Conservation (phyloP, 1,284 basidiomycete genomes). For the Sparassis latifolia region DNA sequence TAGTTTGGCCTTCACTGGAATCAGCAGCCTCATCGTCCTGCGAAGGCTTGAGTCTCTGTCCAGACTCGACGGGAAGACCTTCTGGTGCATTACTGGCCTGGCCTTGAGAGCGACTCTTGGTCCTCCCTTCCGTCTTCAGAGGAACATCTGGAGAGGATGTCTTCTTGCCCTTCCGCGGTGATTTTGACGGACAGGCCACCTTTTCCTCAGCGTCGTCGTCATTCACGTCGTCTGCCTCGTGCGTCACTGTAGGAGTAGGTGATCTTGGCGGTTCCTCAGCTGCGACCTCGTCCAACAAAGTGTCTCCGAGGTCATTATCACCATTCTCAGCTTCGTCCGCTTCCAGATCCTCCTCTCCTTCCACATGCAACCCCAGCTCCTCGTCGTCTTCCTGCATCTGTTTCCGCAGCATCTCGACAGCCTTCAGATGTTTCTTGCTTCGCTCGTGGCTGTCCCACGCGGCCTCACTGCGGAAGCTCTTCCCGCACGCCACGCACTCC, state of each 20-base stretch:
- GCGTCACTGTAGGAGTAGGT: neutral
- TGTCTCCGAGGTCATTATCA: too few relatives aligned
- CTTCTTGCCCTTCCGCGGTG: slow-evolving; percentile 15
- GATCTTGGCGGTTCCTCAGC: neutral
- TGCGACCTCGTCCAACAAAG: slow-evolving; percentile 9
- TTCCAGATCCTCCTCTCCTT: slow-evolving; percentile 13
- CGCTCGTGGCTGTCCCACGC: slow-evolving; percentile 96
- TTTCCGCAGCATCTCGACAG: slow-evolving; percentile 67
- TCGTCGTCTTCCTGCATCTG: slow-evolving; percentile 79
- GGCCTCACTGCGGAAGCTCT: slow-evolving; percentile 87
- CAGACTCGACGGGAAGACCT: neutral
- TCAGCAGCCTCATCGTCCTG: neutral
- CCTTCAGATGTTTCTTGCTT: slow-evolving; percentile 92
- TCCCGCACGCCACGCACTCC: slow-evolving; percentile 96
- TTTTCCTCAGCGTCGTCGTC: slow-evolving; percentile 11
- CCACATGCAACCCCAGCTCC: slow-evolving; percentile 38
- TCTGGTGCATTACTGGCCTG: neutral
- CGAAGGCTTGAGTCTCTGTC: neutral
- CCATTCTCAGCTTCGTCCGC: slow-evolving; percentile 13
- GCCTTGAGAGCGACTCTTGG: slow-evolving; percentile 6
- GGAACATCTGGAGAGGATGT: slow-evolving; percentile 14
- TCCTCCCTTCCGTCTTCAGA: slow-evolving; percentile 12
- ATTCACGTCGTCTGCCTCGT: slow-evolving; percentile 4
- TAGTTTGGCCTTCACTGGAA: slow-evolving; percentile 3
- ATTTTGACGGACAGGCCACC: slow-evolving; percentile 9